Evolutionary conservation across 225 moss, liverwort and hornwort genomes (phyloP).

Genomic region (Sphagnum contortum): DNA sequence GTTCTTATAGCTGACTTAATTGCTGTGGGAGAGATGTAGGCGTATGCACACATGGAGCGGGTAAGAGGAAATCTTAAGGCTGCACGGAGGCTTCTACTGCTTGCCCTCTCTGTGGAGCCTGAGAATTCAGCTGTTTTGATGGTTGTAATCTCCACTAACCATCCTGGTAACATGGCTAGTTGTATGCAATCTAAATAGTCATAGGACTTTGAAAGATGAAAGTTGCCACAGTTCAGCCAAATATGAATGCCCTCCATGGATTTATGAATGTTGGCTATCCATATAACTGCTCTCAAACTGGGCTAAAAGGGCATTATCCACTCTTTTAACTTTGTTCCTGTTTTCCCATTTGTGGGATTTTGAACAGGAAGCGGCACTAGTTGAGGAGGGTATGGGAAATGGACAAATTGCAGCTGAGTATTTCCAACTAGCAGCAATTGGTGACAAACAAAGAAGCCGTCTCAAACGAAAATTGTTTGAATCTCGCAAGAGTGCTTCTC

Average conservation of each 20-base stretch:
- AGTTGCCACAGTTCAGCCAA: no score
- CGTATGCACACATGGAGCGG: constrained; percentile 84
- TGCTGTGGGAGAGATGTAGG: constrained; percentile 20
- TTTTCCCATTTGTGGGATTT: background rate
- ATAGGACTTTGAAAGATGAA: no score
- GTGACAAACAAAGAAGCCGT: constrained; percentile 64
- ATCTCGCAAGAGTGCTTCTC: constrained; percentile 44
- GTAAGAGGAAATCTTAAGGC: constrained; percentile 41
- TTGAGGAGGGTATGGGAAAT: constrained; percentile 62
- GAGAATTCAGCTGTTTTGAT: constrained; percentile 67
- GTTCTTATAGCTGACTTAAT: no score
- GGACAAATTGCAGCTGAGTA: constrained; percentile 40
- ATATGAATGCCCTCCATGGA: no score
- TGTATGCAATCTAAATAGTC: no score
- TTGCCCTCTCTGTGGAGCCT: constrained; percentile 40
- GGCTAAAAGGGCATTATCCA: no score
- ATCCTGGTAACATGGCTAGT: no score
- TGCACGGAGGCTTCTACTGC: constrained; percentile 36
- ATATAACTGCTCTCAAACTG: no score
- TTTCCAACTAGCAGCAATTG: constrained; percentile 51
- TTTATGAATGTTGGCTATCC: no score
- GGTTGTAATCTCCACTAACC: constrained; percentile 24
- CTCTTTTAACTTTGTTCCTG: background rate
- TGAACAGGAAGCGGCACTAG: constrained; percentile 69
- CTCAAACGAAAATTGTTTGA: constrained; percentile 68